Percentiles rank a stretch among this genome's conserved stretches.
These are phyloP conservation scores for Cadophora luteo-olivacea DNA, from an alignment of 2,329 filamentous ascomycete genomes.

Conservation along the genomic window DNA sequence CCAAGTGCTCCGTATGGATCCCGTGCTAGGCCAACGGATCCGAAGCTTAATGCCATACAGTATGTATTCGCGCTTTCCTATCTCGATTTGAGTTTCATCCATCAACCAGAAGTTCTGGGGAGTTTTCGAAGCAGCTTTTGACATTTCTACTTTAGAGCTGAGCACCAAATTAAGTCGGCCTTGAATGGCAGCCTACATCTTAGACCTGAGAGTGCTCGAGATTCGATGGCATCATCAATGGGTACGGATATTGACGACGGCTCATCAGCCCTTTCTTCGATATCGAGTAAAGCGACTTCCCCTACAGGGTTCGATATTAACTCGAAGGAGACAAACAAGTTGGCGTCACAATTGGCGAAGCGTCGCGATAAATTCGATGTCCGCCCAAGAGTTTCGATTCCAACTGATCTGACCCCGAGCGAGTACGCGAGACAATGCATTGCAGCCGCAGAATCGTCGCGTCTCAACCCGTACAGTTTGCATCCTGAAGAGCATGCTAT, in stretches of 20 bases:
- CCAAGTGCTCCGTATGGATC: slow-evolving; percentile 31
- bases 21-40: slow-evolving; percentile 31
- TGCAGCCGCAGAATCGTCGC: slow-evolving; percentile 84
- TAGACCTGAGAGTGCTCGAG: slow-evolving; percentile 45
- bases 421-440: slow-evolving; percentile 94
- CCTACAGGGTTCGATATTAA: slow-evolving; percentile 56
- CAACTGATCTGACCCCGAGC: slow-evolving; percentile 70
- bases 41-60: slow-evolving; percentile 35
- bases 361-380: slow-evolving; percentile 60
- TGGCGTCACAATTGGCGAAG: slow-evolving; percentile 38
- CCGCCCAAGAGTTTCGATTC: slow-evolving; percentile 83
- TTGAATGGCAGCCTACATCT: slow-evolving; percentile 40
- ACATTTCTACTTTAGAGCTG: slow-evolving; percentile 37
- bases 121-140: slow-evolving; percentile 30
- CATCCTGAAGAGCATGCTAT: slow-evolving; percentile 85
- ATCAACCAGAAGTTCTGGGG: slow-evolving; percentile 9
- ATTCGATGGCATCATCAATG: slow-evolving; percentile 59
- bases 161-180: slow-evolving; percentile 32
- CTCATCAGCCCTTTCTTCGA: slow-evolving; percentile 57
- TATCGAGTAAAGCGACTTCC: slow-evolving; percentile 69
- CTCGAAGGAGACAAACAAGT: slow-evolving; percentile 43
- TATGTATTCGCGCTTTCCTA: slow-evolving; percentile 38
- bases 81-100: slow-evolving; percentile 25
- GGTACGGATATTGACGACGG: slow-evolving; percentile 56
- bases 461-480: slow-evolving; percentile 87